Evolutionary conservation across 148 eudicot genomes (phyloP), one percentile per base, ranked within the genome.

Genomic region (Pouteria glomerata): DNA sequence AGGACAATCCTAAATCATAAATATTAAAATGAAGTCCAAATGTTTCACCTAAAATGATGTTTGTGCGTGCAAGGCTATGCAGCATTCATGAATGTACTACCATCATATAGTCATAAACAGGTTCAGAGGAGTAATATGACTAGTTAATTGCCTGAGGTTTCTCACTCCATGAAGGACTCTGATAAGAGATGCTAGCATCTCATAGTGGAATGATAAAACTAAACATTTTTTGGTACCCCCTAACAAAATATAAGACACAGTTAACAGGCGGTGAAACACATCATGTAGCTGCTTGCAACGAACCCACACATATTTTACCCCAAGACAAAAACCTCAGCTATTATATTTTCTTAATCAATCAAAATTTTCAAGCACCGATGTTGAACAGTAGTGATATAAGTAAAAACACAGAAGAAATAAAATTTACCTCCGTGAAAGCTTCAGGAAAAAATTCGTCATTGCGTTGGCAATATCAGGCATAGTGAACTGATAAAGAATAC

Each of bases 401-500:
- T 13, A 23, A 31, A 44, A 64, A 50, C 27, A 18, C 26, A 12
- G 48, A 30, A 65, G 45, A 45, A 31, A 11, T 3, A 41, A 67
- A 67, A 29, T 12, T 42, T 78, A 92, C 97, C 84, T 92, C 57
- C 97, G 77, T 3, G 96, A 86, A 77, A 88, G 85, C 84, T 64
- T 83, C 23, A 90, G 71, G n/a, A 88, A 71, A 61, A 88, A 82
- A 72, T 27, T 69, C 8, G 91, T 83, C 93, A 90, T 88, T 50
- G 92, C 74, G 66, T 81, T 79, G 72, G 78, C 87, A 73, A 86
- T 16, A 83, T 90, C 90, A 63, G 96, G 97, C 73, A 70, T 82
- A 16, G 86, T 62, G 75, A 86, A 85, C 68, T 86, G 92, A 71
- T 73, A 80, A 58, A 90, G 84, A 60, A 90, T 68, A 79, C 88